These are phyloP conservation scores for Cryphonectria carpinicola DNA, from an alignment of 2,329 filamentous ascomycete genomes.

Conservation along the genomic window DNA sequence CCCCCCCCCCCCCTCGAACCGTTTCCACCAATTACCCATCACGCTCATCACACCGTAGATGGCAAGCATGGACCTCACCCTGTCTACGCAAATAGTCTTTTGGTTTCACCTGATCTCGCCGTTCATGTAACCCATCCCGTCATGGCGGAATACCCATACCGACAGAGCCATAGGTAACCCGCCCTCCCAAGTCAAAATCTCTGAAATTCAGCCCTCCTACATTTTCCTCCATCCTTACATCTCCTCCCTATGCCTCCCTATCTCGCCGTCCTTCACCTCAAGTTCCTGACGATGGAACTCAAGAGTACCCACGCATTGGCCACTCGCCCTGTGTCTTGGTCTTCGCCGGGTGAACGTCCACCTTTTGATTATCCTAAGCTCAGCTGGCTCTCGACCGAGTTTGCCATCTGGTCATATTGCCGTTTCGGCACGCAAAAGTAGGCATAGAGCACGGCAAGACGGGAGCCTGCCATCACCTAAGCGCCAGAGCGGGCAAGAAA, in stretches of 20 bases:
- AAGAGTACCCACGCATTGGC: background rate
- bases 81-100: background rate
- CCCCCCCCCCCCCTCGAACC: background rate
- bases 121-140: background rate
- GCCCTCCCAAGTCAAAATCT: background rate
- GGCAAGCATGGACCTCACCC: background rate
- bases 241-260: background rate
- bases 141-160: background rate
- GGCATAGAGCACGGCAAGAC: background rate
- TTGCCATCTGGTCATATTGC: background rate
- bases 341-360: background rate
- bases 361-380: background rate
- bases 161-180: background rate
- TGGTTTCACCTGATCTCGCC: slow-evolving; percentile 3
- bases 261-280: background rate
- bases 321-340: background rate
- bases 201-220: background rate
- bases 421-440: background rate
- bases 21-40: background rate
- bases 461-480: background rate
- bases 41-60: background rate
- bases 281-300: background rate
- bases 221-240: too few relatives aligned
- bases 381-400: background rate
- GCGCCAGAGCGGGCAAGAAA: background rate